Percentiles rank a stretch among this genome's conserved stretches.
Evolutionary conservation across 1,284 basidiomycete genomes (phyloP).

Genomic region (Ceratobasidium sp.): DNA sequence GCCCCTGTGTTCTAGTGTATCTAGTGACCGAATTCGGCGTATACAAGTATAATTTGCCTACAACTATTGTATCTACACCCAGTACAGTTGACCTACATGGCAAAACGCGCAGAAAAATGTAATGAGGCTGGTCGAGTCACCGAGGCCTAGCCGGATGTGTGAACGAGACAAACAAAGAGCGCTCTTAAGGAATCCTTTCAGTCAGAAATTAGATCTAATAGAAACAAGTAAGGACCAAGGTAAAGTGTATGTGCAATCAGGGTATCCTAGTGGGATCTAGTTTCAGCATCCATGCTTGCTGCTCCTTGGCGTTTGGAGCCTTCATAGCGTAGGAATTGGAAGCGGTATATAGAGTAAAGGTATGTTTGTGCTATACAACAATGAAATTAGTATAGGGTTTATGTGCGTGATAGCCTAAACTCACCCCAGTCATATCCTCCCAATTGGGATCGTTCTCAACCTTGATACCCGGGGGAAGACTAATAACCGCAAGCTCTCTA

Average conservation of each 20-base stretch:
- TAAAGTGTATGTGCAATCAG: conserved; percentile 1
- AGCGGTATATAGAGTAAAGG: conserved; percentile 87
- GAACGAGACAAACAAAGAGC: background rate
- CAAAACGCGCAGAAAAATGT: background rate
- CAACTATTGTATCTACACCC: background rate
- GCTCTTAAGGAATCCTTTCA: conserved; percentile 10
- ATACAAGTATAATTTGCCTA: background rate
- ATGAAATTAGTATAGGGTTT: background rate
- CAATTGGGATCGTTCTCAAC: conserved; percentile 88
- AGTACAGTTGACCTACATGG: background rate
- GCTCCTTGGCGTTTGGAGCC: conserved; percentile 78
- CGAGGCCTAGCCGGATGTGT: background rate
- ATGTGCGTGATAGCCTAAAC: conserved; percentile 47
- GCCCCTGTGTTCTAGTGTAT: no score
- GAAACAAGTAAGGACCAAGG: background rate
- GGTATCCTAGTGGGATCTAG: conserved; percentile 73
- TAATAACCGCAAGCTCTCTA: conserved; percentile 84
- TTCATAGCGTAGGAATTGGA: conserved; percentile 89
- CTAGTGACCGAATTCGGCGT: no score
- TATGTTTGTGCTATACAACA: conserved; percentile 70
- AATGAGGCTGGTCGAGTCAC: background rate
- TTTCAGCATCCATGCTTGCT: conserved; percentile 81
- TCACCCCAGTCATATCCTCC: conserved; percentile 82
- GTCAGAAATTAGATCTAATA: conserved; percentile 4
- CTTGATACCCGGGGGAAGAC: conserved; percentile 76